These are phyloP conservation scores for Sisymbrium irio DNA, from an alignment of 345 rosid species.

Conservation along the genomic window DNA sequence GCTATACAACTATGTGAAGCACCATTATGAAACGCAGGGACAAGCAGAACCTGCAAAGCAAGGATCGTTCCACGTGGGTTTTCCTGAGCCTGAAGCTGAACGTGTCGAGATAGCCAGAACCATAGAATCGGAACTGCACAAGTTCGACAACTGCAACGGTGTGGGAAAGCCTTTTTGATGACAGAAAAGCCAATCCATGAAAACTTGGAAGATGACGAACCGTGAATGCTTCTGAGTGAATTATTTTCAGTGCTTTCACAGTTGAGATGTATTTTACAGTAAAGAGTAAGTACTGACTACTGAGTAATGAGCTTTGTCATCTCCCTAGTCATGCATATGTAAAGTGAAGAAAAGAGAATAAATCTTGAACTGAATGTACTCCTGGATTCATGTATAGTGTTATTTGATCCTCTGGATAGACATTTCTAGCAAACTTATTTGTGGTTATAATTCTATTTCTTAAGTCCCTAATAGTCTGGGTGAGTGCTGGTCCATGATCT, in stretches of 20 bases:
- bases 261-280: no score
- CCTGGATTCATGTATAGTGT: conserved; percentile 21
- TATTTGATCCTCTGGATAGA: conserved; percentile 9
- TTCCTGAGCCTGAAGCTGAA: conserved; percentile 65
- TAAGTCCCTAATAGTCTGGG: background rate
- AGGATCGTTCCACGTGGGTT: conserved; percentile 84
- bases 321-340: conserved; percentile 19
- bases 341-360: conserved; percentile 15
- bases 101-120: conserved; percentile 62
- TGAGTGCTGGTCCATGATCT: background rate
- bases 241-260: background rate
- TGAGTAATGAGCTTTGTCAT: background rate
- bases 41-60: conserved; percentile 59
- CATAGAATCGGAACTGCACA: conserved; percentile 72
- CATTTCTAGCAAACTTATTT: background rate
- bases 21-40: conserved; percentile 42
- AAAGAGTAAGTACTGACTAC: background rate
- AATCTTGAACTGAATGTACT: conserved; percentile 8
- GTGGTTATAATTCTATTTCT: conserved; percentile 1
- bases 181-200: conserved; percentile 13
- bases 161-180: conserved; percentile 32
- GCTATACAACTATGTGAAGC: conserved; percentile 78
- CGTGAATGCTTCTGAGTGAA: background rate
- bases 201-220: background rate
- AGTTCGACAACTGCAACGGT: conserved; percentile 52